phyloP scores from a whole-genome alignment of 2,329 filamentous ascomycete species.

The Hypoxylon sp. region DNA sequence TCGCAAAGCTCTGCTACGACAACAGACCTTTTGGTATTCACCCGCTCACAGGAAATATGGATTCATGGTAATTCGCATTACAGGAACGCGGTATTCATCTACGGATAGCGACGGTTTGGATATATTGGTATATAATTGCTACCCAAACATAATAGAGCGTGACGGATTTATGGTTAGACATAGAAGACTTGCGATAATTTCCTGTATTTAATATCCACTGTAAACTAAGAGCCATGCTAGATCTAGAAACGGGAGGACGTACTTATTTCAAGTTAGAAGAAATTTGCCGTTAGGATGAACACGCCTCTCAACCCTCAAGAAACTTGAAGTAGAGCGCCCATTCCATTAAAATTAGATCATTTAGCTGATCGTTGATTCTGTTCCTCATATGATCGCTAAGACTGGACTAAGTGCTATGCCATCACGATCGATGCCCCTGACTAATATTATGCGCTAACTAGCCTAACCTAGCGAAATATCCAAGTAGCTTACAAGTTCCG shows the following conservation, averaged over 20 bases:
- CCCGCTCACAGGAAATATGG: background rate
- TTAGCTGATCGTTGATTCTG: background rate
- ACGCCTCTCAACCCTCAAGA: background rate
- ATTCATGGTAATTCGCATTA: background rate
- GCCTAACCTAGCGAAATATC: background rate
- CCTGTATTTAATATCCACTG: background rate
- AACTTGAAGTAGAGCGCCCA: background rate
- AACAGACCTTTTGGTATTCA: background rate
- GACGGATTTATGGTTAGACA: background rate
- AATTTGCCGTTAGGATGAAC: background rate
- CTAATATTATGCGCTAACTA: background rate
- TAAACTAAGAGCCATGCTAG: background rate
- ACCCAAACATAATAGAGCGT: background rate
- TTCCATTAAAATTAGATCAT: background rate
- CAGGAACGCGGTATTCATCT: background rate
- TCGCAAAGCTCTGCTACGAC: background rate
- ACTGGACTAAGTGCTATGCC: background rate
- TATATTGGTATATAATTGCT: background rate
- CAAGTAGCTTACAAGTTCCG: background rate
- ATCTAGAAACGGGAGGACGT: background rate
- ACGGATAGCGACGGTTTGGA: background rate
- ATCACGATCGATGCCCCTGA: background rate
- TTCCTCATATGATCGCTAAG: background rate
- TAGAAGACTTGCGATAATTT: background rate
- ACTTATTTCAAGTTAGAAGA: background rate